Percentiles rank a stretch among this genome's conserved stretches.
Evolutionary conservation across 495 filamentous ascomycete species (phyloP).

Genomic region (Amniculicola lignicola): DNA sequence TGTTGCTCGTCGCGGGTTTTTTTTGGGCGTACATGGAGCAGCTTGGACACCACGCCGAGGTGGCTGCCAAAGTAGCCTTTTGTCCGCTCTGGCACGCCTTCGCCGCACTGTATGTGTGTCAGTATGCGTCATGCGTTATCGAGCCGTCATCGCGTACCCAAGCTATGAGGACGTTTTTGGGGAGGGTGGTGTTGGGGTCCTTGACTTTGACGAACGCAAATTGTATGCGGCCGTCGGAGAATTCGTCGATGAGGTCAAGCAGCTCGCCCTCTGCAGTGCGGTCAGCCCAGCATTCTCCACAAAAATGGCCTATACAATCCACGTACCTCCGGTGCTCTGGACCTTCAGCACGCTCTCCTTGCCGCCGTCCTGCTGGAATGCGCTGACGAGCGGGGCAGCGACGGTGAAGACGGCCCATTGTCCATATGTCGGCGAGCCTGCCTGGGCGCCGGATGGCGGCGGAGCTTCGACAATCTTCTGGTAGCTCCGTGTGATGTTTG

Average conservation of each 20-base stretch:
- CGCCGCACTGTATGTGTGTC: conserved; percentile 63
- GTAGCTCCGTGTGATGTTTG: conserved; percentile 90
- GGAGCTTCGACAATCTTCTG: conserved; percentile 76
- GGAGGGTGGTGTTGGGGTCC: conserved; percentile 84
- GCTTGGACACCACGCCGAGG: conserved; percentile 78
- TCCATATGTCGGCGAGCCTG: conserved; percentile 65
- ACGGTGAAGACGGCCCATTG: conserved; percentile 93
- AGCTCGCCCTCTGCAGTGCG: conserved; percentile 76
- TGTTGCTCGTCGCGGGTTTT: not conserved
- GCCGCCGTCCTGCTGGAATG: conserved; percentile 77
- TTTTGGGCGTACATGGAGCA: conserved; percentile 67
- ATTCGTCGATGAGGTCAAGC: conserved; percentile 91
- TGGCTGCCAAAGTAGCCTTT: conserved; percentile 99
- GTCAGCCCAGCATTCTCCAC: conserved; percentile 7
- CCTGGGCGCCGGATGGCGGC: conserved; percentile 60
- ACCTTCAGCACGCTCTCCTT: conserved; percentile 96
- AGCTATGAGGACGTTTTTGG: conserved; percentile 89
- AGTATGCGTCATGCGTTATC: not conserved
- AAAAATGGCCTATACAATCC: not conserved
- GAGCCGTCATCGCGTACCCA: conserved; percentile 54
- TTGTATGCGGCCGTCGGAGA: conserved; percentile 93
- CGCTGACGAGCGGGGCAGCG: conserved; percentile 81
- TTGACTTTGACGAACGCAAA: conserved; percentile 96
- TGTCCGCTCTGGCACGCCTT: conserved; percentile 95
- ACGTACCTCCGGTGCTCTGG: conserved; percentile 76